These are phyloP conservation scores for Phytopythium cucurbitacearum DNA, from an alignment of 352 stramenopile genomes.

Conservation along the genomic window DNA sequence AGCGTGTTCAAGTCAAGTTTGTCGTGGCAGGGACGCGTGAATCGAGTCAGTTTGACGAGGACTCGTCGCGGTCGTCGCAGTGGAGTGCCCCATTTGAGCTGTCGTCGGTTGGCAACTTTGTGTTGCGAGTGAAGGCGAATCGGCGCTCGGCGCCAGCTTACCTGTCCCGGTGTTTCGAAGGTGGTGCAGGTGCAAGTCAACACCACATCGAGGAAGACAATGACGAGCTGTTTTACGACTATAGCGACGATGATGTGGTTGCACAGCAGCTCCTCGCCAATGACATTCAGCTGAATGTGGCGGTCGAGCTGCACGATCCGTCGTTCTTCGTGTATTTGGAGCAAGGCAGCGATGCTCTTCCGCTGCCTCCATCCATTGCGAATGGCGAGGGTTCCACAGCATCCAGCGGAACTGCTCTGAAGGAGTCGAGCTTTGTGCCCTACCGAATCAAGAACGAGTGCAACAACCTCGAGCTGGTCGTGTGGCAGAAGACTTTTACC, in stretches of 20 bases:
- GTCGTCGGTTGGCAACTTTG: conserved; percentile 76
- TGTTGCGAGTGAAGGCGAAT: conserved; percentile 64
- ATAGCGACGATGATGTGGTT: conserved; percentile 30
- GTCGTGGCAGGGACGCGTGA: conserved; percentile 24
- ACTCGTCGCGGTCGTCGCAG: conserved; percentile 33
- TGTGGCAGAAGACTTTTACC: conserved; percentile 77
- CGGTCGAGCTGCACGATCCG: conserved; percentile 76
- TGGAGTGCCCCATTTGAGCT: conserved; percentile 81
- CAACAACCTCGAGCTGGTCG: conserved; percentile 62
- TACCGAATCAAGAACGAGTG: conserved; percentile 85
- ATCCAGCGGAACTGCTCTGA: neutral
- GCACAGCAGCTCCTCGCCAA: conserved; percentile 28
- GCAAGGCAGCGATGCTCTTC: conserved; percentile 25
- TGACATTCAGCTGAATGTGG: conserved; percentile 64
- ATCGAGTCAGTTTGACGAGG: conserved; percentile 5
- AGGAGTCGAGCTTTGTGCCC: conserved; percentile 44
- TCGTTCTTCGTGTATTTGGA: conserved; percentile 66
- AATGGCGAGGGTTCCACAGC: conserved; percentile 13
- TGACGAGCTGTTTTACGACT: conserved; percentile 26
- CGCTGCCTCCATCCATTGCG: conserved; percentile 2
- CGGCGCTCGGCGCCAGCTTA: conserved; percentile 34
- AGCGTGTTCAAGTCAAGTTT: conserved; percentile 73
- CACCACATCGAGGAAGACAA: conserved; percentile 24
- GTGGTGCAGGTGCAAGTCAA: conserved; percentile 5
- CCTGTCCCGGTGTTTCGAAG: conserved; percentile 43